phyloP scores from a whole-genome alignment of 169 alveolate species.

The Miamiensis avidus region DNA sequence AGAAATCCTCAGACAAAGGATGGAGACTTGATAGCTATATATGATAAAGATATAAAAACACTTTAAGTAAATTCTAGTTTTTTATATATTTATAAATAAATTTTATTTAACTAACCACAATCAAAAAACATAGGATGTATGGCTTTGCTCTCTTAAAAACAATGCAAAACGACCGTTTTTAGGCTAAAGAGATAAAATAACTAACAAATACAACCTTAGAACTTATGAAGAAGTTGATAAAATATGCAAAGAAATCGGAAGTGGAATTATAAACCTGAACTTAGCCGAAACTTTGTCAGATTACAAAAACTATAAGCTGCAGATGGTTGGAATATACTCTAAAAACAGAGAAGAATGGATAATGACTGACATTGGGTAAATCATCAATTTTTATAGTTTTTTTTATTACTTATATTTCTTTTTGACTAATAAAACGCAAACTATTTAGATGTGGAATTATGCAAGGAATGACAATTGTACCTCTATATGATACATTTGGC shows the following conservation, averaged over 20 bases:
- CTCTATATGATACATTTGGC: slow-evolving; percentile 57
- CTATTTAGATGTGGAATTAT: not conserved
- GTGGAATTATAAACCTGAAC: slow-evolving; percentile 10
- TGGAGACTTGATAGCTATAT: too few relatives aligned
- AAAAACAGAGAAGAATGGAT: slow-evolving; percentile 50
- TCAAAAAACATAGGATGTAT: slow-evolving; percentile 19
- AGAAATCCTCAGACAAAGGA: not conserved
- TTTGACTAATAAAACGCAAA: not conserved
- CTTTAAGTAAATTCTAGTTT: too few relatives aligned
- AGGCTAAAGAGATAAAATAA: slow-evolving; percentile 2
- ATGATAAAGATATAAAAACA: too few relatives aligned
- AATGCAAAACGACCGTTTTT: not conserved
- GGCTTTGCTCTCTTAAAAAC: not conserved
- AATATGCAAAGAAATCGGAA: slow-evolving; percentile 9
- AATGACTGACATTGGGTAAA: slow-evolving; percentile 33
- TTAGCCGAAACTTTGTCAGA: not conserved
- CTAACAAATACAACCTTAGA: slow-evolving; percentile 13
- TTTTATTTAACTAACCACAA: not conserved
- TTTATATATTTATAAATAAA: too few relatives aligned
- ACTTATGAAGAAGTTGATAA: slow-evolving; percentile 13
- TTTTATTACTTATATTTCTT: not conserved
- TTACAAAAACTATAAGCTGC: slow-evolving; percentile 18
- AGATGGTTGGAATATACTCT: slow-evolving; percentile 36
- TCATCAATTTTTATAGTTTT: too few relatives aligned
- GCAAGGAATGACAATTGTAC: slow-evolving; percentile 29